These are phyloP conservation scores for Massariosphaeria phaeospora DNA, from an alignment of 495 filamentous ascomycete genomes.

Conservation along the genomic window DNA sequence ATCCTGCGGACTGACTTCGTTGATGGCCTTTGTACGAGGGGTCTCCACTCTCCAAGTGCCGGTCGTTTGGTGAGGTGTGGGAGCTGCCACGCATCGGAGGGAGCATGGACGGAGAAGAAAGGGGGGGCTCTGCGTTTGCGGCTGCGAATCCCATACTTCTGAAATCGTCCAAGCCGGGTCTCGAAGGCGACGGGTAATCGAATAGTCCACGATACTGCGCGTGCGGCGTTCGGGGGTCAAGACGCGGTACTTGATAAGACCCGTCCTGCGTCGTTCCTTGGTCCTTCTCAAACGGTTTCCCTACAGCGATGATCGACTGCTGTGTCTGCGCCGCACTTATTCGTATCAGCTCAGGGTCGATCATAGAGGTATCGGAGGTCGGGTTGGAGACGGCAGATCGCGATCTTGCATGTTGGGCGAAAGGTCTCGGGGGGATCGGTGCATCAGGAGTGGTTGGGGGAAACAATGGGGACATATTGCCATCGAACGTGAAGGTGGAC, in stretches of 20 bases:
- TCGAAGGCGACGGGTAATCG: slow-evolving; percentile 24
- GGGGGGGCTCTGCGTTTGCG: slow-evolving; percentile 13
- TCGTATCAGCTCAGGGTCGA: slow-evolving; percentile 30
- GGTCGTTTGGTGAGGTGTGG: slow-evolving; percentile 1
- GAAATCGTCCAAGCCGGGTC: slow-evolving; percentile 19
- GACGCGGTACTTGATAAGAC: slow-evolving; percentile 11
- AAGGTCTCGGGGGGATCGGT: not conserved
- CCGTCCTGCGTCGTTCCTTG: not conserved
- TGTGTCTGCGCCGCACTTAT: slow-evolving; percentile 24
- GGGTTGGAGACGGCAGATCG: slow-evolving; percentile 21
- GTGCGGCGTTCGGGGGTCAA: slow-evolving; percentile 17
- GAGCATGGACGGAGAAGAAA: slow-evolving; percentile 27
- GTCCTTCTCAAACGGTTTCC: slow-evolving; percentile 4
- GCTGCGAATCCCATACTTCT: slow-evolving; percentile 1
- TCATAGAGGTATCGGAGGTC: slow-evolving; percentile 16
- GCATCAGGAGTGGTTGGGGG: slow-evolving; percentile 14
- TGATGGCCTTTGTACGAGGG: slow-evolving; percentile 16
- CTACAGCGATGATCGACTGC: slow-evolving; percentile 7
- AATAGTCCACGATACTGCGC: slow-evolving; percentile 12
- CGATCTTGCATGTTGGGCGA: slow-evolving; percentile 23
- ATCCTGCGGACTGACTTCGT: slow-evolving; percentile 27
- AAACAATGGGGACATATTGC: slow-evolving; percentile 14
- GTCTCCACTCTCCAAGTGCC: slow-evolving; percentile 14
- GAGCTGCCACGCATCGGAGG: slow-evolving; percentile 17
- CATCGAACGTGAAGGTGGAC: slow-evolving; percentile 23